Evolutionary conservation across 768 basidiomycete species (phyloP), one percentile per base, ranked within the genome.

Genomic region (Lentinula boryana): DNA sequence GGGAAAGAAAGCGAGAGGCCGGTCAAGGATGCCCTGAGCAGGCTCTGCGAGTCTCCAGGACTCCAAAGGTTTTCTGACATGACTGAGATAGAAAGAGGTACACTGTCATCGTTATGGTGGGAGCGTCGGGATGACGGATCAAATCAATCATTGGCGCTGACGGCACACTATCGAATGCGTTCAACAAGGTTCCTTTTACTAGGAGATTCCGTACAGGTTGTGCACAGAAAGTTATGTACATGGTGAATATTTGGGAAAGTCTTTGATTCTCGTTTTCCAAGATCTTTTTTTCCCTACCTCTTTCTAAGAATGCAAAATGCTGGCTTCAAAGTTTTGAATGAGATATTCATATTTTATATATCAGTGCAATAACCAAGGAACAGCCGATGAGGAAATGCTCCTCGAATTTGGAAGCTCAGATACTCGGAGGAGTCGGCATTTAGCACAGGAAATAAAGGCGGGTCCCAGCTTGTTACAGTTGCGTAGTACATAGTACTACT

Each of bases 131-230:
- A n/a, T 18, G n/a, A 44, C n/a, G 43, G 43, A 44, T n/a, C n/a
- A 16, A n/a, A 44, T 44, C 53, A 54, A 54, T 54, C 5, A 54
- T 35, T 5, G 3, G 27, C 27, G 27, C 27, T 27, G 27, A 27
- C 27, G 27, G 27, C 27, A 27, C 27, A 27, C 27, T 27, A 27
- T 27, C 3, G 3, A 27, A 27, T 27, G 27, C 3, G 27, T 27
- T 27, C 27, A 27, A 27, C 27, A 27, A 27, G 2, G 27, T 27
- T 27, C 27, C n/a, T n/a, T 80, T 80, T 79, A 79, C 77, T 80
- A 80, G 77, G 77, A 77, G 76, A 78, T 78, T 78, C 78, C 78
- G 78, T 79, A 76, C 32, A n/a, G 31, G 43, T 55, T 35, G 60
- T 43, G 18, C 58, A 40, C 13, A 1, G 6, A 43, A 32, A 50